Evolutionary conservation across 148 eudicot genomes (phyloP).

Genomic region (Rhododendron henanense): DNA sequence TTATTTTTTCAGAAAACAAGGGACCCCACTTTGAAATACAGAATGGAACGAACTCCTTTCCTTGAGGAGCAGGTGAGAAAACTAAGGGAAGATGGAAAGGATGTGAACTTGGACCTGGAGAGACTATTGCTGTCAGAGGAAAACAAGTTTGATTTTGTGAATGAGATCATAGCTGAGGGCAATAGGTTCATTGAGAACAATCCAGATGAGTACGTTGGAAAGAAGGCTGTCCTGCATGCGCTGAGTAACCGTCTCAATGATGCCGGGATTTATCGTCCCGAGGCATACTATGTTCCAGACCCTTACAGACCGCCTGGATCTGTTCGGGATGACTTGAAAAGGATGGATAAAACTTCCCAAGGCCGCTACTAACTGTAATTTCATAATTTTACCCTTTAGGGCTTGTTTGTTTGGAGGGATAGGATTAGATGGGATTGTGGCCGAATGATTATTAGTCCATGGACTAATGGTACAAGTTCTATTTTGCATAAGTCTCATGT

Average conservation of each 20-base stretch:
- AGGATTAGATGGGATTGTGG: not conserved
- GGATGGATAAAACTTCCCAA: not conserved
- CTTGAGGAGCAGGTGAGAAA: constrained; percentile 84
- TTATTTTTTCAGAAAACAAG: constrained; percentile 33
- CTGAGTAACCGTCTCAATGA: constrained; percentile 88
- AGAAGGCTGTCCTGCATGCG: constrained; percentile 91
- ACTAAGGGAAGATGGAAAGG: constrained; percentile 67
- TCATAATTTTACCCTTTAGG: not conserved
- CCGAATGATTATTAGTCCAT: not conserved
- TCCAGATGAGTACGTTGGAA: constrained; percentile 81
- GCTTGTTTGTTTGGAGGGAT: not conserved
- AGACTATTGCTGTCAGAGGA: constrained; percentile 71
- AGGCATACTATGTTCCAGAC: constrained; percentile 68
- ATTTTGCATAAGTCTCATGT: too few species aligned
- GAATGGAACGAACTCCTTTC: constrained; percentile 54
- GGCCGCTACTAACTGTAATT: not conserved
- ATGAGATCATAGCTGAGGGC: constrained; percentile 89
- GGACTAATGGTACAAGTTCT: not conserved
- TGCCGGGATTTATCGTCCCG: constrained; percentile 68
- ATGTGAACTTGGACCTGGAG: constrained; percentile 61
- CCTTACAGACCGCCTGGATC: constrained; percentile 64
- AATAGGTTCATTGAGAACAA: constrained; percentile 65
- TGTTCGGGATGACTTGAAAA: constrained; percentile 37
- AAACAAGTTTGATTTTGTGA: constrained; percentile 75
- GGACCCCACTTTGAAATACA: constrained; percentile 38